Evolutionary conservation across 139 green algal genomes (phyloP).

Genomic region (Coelastrella sp.): DNA sequence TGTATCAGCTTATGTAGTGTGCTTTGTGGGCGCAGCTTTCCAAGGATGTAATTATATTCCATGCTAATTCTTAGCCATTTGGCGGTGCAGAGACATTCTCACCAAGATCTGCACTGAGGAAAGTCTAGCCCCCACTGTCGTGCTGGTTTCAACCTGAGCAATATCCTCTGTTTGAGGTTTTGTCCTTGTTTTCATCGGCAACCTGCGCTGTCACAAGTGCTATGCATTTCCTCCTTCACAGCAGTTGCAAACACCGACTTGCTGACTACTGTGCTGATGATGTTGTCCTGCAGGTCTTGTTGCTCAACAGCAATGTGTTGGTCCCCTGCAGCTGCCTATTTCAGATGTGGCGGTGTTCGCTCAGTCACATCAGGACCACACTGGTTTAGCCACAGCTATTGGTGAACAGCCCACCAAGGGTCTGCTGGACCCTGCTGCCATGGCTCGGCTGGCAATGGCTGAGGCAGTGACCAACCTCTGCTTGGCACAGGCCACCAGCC

Average conservation of each 20-base stretch:
- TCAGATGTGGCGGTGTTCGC: conserved; percentile 94
- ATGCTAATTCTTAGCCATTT: conserved; percentile 55
- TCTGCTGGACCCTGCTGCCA: conserved; percentile 90
- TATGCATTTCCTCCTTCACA: no score
- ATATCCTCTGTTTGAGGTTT: no score
- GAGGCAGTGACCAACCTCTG: conserved; percentile 97
- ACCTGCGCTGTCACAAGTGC: no score
- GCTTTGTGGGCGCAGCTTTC: neutral
- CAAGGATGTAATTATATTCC: conserved; percentile 49
- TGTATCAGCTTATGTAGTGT: no score
- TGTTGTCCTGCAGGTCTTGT: conserved; percentile 79
- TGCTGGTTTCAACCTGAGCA: no score
- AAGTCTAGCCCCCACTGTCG: no score
- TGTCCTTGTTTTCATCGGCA: no score
- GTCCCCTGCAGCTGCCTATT: conserved; percentile 93
- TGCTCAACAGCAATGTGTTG: conserved; percentile 97
- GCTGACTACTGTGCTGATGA: neutral
- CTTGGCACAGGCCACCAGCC: conserved; percentile 69
- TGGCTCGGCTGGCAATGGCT: conserved; percentile 94
- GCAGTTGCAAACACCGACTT: neutral
- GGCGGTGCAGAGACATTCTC: conserved; percentile 33
- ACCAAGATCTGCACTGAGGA: conserved; percentile 63
- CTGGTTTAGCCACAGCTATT: conserved; percentile 93
- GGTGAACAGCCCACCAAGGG: conserved; percentile 97
- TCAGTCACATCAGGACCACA: conserved; percentile 82